Percentiles rank a stretch among this genome's conserved stretches.
These are phyloP conservation scores for Magnaporthiopsis incrustans DNA, from an alignment of 2,329 filamentous ascomycete species.

Conservation along the genomic window DNA sequence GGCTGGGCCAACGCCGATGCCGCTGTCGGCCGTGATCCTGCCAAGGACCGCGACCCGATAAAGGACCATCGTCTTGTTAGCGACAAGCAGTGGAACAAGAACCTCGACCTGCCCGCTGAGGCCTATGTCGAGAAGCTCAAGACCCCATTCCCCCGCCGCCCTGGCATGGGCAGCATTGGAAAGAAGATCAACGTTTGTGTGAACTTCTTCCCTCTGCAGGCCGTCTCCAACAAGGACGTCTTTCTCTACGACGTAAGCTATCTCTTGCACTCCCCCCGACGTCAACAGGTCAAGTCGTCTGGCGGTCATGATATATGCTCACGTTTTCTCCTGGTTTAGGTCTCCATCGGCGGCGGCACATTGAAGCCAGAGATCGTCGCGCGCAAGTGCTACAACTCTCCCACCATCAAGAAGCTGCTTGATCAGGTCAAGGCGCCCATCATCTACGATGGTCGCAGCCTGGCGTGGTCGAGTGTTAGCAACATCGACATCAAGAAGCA, in stretches of 20 bases:
- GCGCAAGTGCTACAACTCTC: constrained; percentile 68
- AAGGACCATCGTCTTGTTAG: constrained; percentile 28
- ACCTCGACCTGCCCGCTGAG: constrained; percentile 49
- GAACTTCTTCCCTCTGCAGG: constrained; percentile 67
- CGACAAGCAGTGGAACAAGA: constrained; percentile 11
- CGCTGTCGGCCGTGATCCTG: constrained; percentile 36
- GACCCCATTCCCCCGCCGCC: constrained; percentile 35
- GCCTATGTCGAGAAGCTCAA: constrained; percentile 32
- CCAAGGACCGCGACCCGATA: constrained; percentile 20
- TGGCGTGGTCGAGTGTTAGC: constrained; percentile 64
- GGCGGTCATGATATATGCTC: neutral
- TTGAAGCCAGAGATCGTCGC: constrained; percentile 57
- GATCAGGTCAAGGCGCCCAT: constrained; percentile 41
- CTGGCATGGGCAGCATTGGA: constrained; percentile 50
- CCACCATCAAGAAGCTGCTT: constrained; percentile 47
- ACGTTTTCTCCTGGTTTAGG: constrained; percentile 31
- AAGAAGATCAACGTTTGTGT: constrained; percentile 48
- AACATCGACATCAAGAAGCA: constrained; percentile 40
- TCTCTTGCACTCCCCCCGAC: constrained; percentile 9
- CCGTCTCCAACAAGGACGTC: constrained; percentile 53
- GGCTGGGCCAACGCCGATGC: neutral
- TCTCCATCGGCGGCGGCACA: constrained; percentile 53
- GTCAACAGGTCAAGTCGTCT: neutral
- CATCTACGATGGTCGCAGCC: constrained; percentile 75
- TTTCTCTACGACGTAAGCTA: constrained; percentile 77